Percentiles rank a stretch among this genome's conserved stretches.
phyloP scores from a whole-genome alignment of 768 basidiomycete species.

The Rhodocollybia butyracea region DNA sequence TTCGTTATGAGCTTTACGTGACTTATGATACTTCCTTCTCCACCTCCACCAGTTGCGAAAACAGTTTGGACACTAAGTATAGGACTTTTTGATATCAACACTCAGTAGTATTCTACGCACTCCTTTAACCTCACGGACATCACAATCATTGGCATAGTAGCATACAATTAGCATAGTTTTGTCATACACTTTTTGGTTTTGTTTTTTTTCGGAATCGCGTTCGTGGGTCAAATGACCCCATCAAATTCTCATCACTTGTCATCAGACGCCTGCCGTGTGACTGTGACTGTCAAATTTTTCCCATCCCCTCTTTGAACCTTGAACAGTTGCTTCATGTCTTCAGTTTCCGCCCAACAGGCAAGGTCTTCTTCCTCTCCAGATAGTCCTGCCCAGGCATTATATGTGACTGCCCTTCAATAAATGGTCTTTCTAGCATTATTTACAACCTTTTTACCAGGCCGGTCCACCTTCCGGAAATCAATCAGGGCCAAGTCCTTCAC shows the following conservation, averaged over 20 bases:
- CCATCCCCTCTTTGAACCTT: neutral
- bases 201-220: neutral
- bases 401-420: conserved; percentile 20
- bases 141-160: conserved; percentile 3
- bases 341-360: conserved; percentile 6
- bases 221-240: too few relatives aligned
- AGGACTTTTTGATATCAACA: neutral
- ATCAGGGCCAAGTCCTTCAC: conserved; percentile 33
- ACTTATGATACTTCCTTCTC: conserved; percentile 18
- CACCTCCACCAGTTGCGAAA: neutral
- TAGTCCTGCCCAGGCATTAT: conserved; percentile 11
- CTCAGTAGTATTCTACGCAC: neutral
- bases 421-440: conserved; percentile 15
- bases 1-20: conserved; percentile 22
- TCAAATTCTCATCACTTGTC: too few relatives aligned
- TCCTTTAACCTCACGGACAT: neutral
- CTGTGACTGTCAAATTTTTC: too few relatives aligned
- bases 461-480: conserved; percentile 29
- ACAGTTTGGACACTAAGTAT: neutral
- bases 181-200: neutral
- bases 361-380: conserved; percentile 6
- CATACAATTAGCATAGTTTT: conserved; percentile 5
- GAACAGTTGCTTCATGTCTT: conserved; percentile 9
- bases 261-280: too few relatives aligned
- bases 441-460: conserved; percentile 14